Conservation (phyloP, 2,329 filamentous ascomycete species). For the Fusarium subtropicale region DNA sequence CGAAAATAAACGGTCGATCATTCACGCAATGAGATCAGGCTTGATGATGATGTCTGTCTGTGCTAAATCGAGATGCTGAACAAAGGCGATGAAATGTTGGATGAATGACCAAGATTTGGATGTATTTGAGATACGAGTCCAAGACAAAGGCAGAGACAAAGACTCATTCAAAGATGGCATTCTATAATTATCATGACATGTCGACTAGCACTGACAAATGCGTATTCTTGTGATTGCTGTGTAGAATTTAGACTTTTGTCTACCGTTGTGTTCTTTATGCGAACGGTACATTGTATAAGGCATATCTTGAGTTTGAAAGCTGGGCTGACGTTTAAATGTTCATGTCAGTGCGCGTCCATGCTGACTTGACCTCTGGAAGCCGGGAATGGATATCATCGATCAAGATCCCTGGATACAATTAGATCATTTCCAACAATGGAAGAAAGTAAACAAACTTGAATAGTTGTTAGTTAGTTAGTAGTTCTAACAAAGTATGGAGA, state of each 20-base stretch:
- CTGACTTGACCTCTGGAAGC: constrained; percentile 27
- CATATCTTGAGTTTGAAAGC: background rate
- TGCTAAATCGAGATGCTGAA: constrained; percentile 28
- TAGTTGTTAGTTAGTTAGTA: background rate
- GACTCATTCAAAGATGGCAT: background rate
- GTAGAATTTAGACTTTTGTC: background rate
- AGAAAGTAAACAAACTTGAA: constrained; percentile 16
- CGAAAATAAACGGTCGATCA: constrained; percentile 36
- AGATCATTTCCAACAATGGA: constrained; percentile 1
- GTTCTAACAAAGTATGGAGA: constrained; percentile 3
- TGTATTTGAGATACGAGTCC: constrained; percentile 7
- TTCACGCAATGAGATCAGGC: constrained; percentile 14
- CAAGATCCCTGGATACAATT: background rate
- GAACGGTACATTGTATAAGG: constrained; percentile 23
- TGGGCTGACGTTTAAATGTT: constrained; percentile 28
- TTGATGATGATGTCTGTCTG: constrained; percentile 16
- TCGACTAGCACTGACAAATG: constrained; percentile 3
- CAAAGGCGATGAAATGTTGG: constrained; percentile 23
- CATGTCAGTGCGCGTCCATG: constrained; percentile 39
- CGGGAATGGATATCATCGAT: constrained; percentile 20
- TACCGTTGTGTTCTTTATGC: constrained; percentile 42
- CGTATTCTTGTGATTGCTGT: constrained; percentile 17
- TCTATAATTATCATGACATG: constrained; percentile 2
- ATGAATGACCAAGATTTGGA: constrained; percentile 2
- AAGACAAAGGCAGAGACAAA: constrained; percentile 10